Percentiles rank a stretch among this genome's conserved stretches.
Conservation (phyloP, 2,329 filamentous ascomycete genomes). For the Xylariales sp. region DNA sequence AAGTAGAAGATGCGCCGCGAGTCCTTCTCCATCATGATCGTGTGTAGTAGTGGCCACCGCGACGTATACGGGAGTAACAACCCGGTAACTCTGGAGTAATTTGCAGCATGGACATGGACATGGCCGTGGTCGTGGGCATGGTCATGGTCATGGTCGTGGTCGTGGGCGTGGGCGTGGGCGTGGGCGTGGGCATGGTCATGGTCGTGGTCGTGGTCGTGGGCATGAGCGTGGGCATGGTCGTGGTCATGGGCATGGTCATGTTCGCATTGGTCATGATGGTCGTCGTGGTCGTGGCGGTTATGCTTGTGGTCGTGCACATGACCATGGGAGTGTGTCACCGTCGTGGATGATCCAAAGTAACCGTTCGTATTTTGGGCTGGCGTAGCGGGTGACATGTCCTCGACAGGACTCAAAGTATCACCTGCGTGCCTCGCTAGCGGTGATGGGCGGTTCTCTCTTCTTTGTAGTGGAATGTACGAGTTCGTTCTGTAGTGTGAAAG, state of each 20-base stretch:
- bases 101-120: slow-evolving; percentile 33
- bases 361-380: slow-evolving; percentile 2
- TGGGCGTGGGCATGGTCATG: slow-evolving; percentile 12
- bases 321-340: slow-evolving; percentile 20
- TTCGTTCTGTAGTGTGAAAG: slow-evolving; percentile 29
- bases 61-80: slow-evolving; percentile 66
- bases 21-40: slow-evolving; percentile 85
- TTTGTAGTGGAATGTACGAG: slow-evolving; percentile 26
- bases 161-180: slow-evolving; percentile 7
- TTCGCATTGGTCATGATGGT: too few species aligned
- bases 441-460: slow-evolving; percentile 28
- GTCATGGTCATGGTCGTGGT: slow-evolving; percentile 7
- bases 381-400: slow-evolving; percentile 12
- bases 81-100: slow-evolving; percentile 65
- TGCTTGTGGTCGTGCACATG: slow-evolving; percentile 18
- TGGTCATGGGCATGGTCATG: slow-evolving; percentile 12
- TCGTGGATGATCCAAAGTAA: slow-evolving; percentile 11
- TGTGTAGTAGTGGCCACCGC: slow-evolving; percentile 72
- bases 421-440: slow-evolving; percentile 25
- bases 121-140: slow-evolving; percentile 9
- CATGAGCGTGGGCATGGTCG: slow-evolving; percentile 14
- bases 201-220: slow-evolving; percentile 19
- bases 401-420: slow-evolving; percentile 17
- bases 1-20: slow-evolving; percentile 97
- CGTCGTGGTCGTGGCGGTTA: slow-evolving; percentile 17